These are phyloP conservation scores for Cetraspora pellucida DNA, from an alignment of 192 early-diverging fungal species.

Conservation along the genomic window DNA sequence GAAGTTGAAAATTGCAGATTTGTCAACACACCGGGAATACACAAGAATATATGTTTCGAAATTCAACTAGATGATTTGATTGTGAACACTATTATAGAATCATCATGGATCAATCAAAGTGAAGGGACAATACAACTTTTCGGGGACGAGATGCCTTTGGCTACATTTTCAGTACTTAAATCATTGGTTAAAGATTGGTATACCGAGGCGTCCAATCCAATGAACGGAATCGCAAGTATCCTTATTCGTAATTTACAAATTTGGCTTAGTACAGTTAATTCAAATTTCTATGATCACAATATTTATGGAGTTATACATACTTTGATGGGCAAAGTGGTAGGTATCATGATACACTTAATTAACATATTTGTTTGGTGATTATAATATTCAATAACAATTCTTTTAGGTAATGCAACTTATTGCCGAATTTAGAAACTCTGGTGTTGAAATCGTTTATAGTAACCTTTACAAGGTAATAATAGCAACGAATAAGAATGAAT, in stretches of 20 bases:
- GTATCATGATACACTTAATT: background rate
- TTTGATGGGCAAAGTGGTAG: conserved; percentile 13
- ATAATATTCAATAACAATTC: background rate
- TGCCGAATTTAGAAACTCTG: background rate
- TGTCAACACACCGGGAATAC: background rate
- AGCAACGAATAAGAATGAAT: background rate
- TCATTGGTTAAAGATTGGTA: conserved; percentile 1
- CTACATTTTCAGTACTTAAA: background rate
- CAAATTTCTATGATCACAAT: background rate
- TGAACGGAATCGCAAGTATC: background rate
- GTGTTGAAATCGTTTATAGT: background rate
- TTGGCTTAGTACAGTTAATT: background rate
- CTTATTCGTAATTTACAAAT: background rate
- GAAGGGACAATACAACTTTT: background rate
- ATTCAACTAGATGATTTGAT: background rate
- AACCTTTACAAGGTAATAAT: background rate
- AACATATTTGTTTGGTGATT: background rate
- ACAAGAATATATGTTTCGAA: conserved; percentile 5
- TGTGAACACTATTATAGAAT: background rate
- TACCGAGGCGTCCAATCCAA: background rate
- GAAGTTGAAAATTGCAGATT: background rate
- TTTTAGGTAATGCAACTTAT: conserved; percentile 1
- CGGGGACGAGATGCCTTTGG: background rate
- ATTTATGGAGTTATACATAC: background rate
- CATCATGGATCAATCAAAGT: background rate